Evolutionary conservation across 441 rosid species (phyloP).

Genomic region (Pelargonium cotyledonis): DNA sequence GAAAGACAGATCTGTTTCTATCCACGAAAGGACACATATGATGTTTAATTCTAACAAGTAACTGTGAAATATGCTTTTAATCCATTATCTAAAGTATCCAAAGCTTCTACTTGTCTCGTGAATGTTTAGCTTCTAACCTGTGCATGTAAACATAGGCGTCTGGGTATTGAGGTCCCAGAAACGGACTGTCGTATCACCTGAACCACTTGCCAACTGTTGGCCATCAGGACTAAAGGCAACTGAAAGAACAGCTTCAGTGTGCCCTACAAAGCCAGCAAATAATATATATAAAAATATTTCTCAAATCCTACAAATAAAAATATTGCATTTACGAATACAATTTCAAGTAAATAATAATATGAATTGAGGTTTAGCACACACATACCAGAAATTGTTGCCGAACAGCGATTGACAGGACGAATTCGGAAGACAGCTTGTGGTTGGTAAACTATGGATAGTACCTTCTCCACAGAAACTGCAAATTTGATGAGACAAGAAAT

Average conservation of each 20-base stretch:
- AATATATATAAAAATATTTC: slow-evolving; percentile 12
- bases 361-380: not conserved
- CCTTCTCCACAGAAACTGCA: slow-evolving; percentile 97
- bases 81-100: not conserved
- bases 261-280: slow-evolving; percentile 42
- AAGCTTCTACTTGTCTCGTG: not conserved
- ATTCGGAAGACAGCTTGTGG: slow-evolving; percentile 93
- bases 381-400: slow-evolving; percentile 87
- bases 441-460: slow-evolving; percentile 79
- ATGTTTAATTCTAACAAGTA: not conserved
- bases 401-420: slow-evolving; percentile 82
- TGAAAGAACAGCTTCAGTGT: slow-evolving; percentile 85
- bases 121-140: slow-evolving; percentile 40
- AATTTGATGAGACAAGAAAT: slow-evolving; percentile 13
- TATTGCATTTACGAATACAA: not conserved
- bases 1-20: not conserved
- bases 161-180: slow-evolving; percentile 92
- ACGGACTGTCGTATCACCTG: slow-evolving; percentile 94
- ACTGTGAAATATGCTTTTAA: not conserved
- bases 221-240: slow-evolving; percentile 97
- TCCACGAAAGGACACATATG: not conserved
- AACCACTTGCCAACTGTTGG: slow-evolving; percentile 87
- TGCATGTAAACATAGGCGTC: slow-evolving; percentile 90
- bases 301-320: not conserved
- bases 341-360: not conserved